A percentile compares a stretch with the other conserved stretches of the same genome.
phyloP scores from a whole-genome alignment of 345 rosid species.

The Moringa oleifera region DNA sequence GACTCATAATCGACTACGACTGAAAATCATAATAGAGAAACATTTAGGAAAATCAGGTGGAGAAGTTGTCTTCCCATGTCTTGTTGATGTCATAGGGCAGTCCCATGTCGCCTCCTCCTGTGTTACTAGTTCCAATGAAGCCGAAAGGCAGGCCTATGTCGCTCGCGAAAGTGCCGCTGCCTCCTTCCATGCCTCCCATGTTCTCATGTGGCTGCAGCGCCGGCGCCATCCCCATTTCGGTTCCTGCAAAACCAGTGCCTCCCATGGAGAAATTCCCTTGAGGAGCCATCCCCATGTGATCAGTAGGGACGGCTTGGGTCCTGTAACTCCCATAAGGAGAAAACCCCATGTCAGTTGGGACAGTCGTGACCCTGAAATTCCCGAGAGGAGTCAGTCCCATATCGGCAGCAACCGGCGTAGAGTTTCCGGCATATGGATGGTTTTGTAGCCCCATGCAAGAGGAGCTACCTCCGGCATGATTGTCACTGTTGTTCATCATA shows the following conservation, averaged over 20 bases:
- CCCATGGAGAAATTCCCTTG: too few relatives aligned
- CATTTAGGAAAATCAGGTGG: neutral
- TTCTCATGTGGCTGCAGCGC: neutral
- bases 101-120: neutral
- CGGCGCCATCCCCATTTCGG: neutral
- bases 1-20: too few relatives aligned
- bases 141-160: neutral
- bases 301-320: too few relatives aligned
- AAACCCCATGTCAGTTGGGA: neutral
- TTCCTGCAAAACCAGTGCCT: too few relatives aligned
- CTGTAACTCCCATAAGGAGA: too few relatives aligned
- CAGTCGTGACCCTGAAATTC: neutral
- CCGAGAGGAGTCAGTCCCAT: neutral
- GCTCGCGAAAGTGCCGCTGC: too few relatives aligned
- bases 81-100: conserved; percentile 1
- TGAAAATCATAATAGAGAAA: neutral
- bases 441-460: neutral
- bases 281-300: neutral
- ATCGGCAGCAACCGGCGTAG: too few relatives aligned
- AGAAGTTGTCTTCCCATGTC: neutral
- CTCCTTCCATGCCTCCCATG: neutral
- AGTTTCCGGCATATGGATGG: neutral
- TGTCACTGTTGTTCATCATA: neutral
- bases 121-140: neutral
- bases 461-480: neutral